phyloP scores from a whole-genome alignment of 108 stramenopile genomes.

The Seminavis robusta region DNA sequence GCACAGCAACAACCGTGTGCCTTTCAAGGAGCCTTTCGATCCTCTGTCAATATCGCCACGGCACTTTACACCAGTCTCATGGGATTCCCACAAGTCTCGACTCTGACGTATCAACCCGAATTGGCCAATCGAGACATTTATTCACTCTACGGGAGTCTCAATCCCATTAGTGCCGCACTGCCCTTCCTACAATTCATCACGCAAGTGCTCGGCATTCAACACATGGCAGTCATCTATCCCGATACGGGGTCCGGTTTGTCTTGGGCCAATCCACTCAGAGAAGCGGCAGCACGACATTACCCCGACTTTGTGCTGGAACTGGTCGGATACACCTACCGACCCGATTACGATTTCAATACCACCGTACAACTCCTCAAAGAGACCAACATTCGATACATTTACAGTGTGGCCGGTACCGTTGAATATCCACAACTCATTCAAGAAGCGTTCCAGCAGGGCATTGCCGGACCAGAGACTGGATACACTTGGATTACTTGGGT shows the following conservation, averaged over 20 bases:
- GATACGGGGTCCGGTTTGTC: slow-evolving; percentile 52
- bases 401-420: slow-evolving; percentile 3
- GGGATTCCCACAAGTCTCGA: slow-evolving; percentile 54
- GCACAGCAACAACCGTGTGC: slow-evolving; percentile 36
- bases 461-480: slow-evolving; percentile 33
- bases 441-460: slow-evolving; percentile 25
- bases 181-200: slow-evolving; percentile 22
- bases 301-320: slow-evolving; percentile 29
- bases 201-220: slow-evolving; percentile 8
- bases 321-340: neutral
- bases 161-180: slow-evolving; percentile 22
- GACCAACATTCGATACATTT: neutral
- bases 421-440: slow-evolving; percentile 16
- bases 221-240: slow-evolving; percentile 37
- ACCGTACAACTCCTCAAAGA: neutral
- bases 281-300: slow-evolving; percentile 14
- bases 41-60: slow-evolving; percentile 36
- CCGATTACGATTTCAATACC: neutral
- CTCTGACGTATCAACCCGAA: slow-evolving; percentile 14
- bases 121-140: slow-evolving; percentile 30
- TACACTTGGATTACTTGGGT: slow-evolving; percentile 41
- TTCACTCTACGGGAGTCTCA: slow-evolving; percentile 45
- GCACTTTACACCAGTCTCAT: slow-evolving; percentile 38
- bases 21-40: slow-evolving; percentile 40
- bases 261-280: slow-evolving; percentile 28